phyloP scores from a whole-genome alignment of 2,329 filamentous ascomycete genomes.

The Aspergillus neotritici region DNA sequence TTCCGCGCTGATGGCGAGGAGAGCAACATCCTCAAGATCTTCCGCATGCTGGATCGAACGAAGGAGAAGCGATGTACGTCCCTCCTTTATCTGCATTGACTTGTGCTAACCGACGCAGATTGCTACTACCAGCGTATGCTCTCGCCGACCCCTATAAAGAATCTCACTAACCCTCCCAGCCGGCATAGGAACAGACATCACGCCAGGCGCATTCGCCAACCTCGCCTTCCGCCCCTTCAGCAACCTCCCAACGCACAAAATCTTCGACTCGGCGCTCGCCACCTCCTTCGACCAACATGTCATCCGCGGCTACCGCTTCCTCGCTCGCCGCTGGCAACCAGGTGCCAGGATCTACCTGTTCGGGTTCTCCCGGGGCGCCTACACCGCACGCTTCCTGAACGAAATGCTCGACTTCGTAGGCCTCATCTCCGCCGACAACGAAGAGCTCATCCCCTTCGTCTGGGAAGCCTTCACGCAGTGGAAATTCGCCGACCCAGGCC shows the following conservation, averaged over 20 bases:
- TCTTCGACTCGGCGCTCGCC: conserved; percentile 12
- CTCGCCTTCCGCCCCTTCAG: conserved; percentile 8
- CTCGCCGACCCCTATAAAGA: too few relatives aligned
- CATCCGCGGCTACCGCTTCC: conserved; percentile 17
- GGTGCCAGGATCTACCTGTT: conserved; percentile 19
- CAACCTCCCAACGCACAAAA: conserved; percentile 5
- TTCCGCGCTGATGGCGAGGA: conserved; percentile 35
- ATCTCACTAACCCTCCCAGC: conserved; percentile 6
- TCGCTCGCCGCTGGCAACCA: conserved; percentile 13
- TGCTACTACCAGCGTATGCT: conserved; percentile 21
- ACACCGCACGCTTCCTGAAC: conserved; percentile 21
- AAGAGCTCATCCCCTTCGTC: conserved; percentile 16
- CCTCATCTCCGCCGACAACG: conserved; percentile 16
- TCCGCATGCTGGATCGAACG: conserved; percentile 33
- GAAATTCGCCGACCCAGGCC: conserved; percentile 11
- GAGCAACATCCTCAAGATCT: conserved; percentile 41
- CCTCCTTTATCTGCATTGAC: not conserved
- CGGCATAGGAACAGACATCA: conserved; percentile 17
- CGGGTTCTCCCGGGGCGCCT: conserved; percentile 22
- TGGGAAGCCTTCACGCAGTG: conserved; percentile 14
- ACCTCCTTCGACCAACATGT: conserved; percentile 18
- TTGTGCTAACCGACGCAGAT: conserved; percentile 2
- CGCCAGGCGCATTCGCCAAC: conserved; percentile 7
- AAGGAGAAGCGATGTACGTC: conserved; percentile 18
- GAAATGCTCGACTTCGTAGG: conserved; percentile 19